Evolutionary conservation across 2,329 filamentous ascomycete species (phyloP), one percentile per base, ranked within the genome.

Genomic region (Chaetomiaceae sp.): DNA sequence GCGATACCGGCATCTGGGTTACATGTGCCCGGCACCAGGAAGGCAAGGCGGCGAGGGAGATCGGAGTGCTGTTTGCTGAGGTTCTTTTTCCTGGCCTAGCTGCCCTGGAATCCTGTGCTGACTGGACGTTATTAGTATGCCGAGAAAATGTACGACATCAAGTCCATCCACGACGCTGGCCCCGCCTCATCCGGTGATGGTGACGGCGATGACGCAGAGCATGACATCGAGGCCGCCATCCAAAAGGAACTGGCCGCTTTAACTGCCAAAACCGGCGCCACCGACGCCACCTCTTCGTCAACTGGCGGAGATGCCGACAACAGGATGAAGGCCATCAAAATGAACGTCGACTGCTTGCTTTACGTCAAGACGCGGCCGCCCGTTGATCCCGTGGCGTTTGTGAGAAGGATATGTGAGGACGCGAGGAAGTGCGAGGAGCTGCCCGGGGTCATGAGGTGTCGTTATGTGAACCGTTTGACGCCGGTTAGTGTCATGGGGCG

Each of bases 1-100:
- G 87, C 5, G 86, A 90, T 63, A 74, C 77, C 48, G 88, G 88
- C 5, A 83, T 92, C 54, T 92, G 87, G 86, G 84, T 85, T 25
- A 90, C 87, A 0, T 91, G 86, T 66, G 82, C 85, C 47, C 80
- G 85, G 65, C 81, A 81, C 59, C 85, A 87, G 72, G 86, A 89
- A 69, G 75, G 75, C 37, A 86, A 84, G 67, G 86, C 87, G 13
- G 78, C 86, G 2, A 73, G 76, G 45, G 88, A 92, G 66, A 75
- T 90, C 57, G 76, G 75, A 53, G 70, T 78, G 54, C 71, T 90
- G 20, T 86, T 89, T 63, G 76, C 85, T 38, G 78, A 86, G 72
- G 85, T 87, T 69, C 56, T 73, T 65, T 13, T 25, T 38, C 21
- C 4, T 16, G n/a, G 18, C 30, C 13, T 21, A n/a, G n/a, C n/a